These are phyloP conservation scores for Tremellales sp. DNA, from an alignment of 1,284 basidiomycete species.

Conservation along the genomic window DNA sequence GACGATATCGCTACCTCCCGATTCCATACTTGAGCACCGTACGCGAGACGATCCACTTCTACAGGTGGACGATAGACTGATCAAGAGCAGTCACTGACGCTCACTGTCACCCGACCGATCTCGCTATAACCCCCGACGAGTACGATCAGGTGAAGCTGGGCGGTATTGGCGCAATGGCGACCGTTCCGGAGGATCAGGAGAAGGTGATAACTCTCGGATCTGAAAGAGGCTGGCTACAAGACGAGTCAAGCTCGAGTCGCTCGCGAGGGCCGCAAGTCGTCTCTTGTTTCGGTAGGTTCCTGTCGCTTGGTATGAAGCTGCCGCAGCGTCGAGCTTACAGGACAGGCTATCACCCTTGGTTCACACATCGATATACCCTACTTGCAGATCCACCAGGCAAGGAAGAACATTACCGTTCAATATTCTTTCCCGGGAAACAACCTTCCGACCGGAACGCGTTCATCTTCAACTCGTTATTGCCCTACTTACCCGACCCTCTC, in stretches of 20 bases:
- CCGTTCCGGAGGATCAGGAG: slow-evolving; percentile 36
- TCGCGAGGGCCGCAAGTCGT: slow-evolving; percentile 25
- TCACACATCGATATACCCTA: slow-evolving; percentile 48
- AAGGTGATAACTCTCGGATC: slow-evolving; percentile 23
- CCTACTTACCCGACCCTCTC: slow-evolving; percentile 39
- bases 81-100: slow-evolving; percentile 43
- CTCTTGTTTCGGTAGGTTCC: slow-evolving; percentile 45
- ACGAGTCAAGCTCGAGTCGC: not conserved
- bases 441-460: slow-evolving; percentile 3
- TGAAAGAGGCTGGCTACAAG: slow-evolving; percentile 5
- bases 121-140: slow-evolving; percentile 14
- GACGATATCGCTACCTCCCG: slow-evolving; percentile 24
- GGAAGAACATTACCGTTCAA: slow-evolving; percentile 41
- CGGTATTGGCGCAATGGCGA: slow-evolving; percentile 43
- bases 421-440: slow-evolving; percentile 35
- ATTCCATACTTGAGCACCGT: slow-evolving; percentile 29
- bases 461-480: slow-evolving; percentile 25
- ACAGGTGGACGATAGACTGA: not conserved
- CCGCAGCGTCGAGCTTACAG: not conserved
- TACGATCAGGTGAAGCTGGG: slow-evolving; percentile 34
- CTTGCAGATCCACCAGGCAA: slow-evolving; percentile 23
- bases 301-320: not conserved
- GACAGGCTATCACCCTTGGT: slow-evolving; percentile 52
- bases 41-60: slow-evolving; percentile 3
- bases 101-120: slow-evolving; percentile 50